Conservation (phyloP, 2,329 filamentous ascomycete genomes). For the Neonectria sp. region DNA sequence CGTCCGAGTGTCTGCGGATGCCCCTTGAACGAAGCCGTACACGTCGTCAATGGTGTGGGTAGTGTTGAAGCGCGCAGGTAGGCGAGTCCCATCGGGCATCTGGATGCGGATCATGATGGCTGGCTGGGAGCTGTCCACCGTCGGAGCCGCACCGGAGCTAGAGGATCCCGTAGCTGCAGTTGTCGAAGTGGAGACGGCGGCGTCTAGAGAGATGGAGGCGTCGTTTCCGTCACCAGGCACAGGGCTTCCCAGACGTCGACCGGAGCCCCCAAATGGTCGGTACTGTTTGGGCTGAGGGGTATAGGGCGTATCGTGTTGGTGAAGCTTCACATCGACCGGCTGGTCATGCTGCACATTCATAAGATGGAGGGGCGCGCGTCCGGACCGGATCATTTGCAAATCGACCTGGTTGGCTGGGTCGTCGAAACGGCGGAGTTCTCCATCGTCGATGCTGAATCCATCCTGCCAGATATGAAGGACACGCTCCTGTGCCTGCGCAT, state of each 20-base stretch:
- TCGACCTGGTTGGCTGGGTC: conserved; percentile 82
- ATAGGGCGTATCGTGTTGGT: conserved; percentile 81
- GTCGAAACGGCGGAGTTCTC: conserved; percentile 82
- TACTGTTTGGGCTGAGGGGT: conserved; percentile 81
- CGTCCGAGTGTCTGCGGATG: conserved; percentile 68
- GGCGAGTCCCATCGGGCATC: conserved; percentile 81
- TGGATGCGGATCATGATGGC: conserved; percentile 82
- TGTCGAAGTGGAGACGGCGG: conserved; percentile 30
- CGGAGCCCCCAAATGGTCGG: conserved; percentile 80
- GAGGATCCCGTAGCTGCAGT: conserved; percentile 52
- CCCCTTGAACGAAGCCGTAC: conserved; percentile 80
- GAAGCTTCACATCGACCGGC: conserved; percentile 83
- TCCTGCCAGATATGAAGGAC: conserved; percentile 86
- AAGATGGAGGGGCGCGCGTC: conserved; percentile 82
- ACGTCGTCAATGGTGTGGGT: conserved; percentile 84
- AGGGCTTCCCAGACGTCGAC: conserved; percentile 82
- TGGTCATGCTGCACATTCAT: conserved; percentile 84
- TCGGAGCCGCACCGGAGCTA: conserved; percentile 50
- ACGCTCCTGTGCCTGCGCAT: conserved; percentile 71
- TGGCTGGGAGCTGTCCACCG: conserved; percentile 76
- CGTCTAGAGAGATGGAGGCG: conserved; percentile 29
- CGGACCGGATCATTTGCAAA: conserved; percentile 82
- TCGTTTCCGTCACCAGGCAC: conserved; percentile 71
- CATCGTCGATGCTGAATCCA: conserved; percentile 89
- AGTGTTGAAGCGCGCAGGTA: conserved; percentile 87